phyloP scores from a whole-genome alignment of 1,284 basidiomycete species.

The Marasmius tenuissimus region DNA sequence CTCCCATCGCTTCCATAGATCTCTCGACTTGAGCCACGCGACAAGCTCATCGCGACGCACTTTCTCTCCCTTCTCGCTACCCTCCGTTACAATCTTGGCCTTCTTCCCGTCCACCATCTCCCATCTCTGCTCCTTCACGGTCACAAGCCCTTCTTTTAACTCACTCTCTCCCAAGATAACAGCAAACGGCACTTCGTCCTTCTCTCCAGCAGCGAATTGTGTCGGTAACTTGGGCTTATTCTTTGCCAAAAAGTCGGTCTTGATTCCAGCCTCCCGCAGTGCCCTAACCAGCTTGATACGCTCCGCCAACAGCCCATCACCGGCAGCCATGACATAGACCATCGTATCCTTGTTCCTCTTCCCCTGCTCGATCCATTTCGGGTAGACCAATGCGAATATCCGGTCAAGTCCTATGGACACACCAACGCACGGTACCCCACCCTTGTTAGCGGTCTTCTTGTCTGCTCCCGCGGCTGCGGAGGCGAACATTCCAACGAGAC shows the following conservation, averaged over 20 bases:
- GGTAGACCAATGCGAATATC: conserved; percentile 93
- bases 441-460: conserved; percentile 46
- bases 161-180: conserved; percentile 90
- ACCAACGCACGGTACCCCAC: conserved; percentile 87
- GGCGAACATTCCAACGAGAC: conserved; percentile 93
- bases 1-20: conserved; percentile 46
- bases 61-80: conserved; percentile 62
- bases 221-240: conserved; percentile 84
- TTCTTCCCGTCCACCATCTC: conserved; percentile 74
- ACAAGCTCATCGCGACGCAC: conserved; percentile 72
- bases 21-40: conserved; percentile 62
- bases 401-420: conserved; percentile 94
- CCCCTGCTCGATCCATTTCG: conserved; percentile 76
- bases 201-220: conserved; percentile 92
- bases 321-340: conserved; percentile 92
- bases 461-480: conserved; percentile 71
- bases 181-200: conserved; percentile 89
- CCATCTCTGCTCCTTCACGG: conserved; percentile 93
- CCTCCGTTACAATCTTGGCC: conserved; percentile 57
- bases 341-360: conserved; percentile 90
- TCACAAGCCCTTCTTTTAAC: conserved; percentile 79
- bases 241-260: conserved; percentile 95
- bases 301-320: conserved; percentile 88
- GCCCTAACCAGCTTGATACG: conserved; percentile 83
- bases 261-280: conserved; percentile 87